These are phyloP conservation scores for Platismatia glauca DNA, from an alignment of 495 filamentous ascomycete genomes.

Conservation along the genomic window DNA sequence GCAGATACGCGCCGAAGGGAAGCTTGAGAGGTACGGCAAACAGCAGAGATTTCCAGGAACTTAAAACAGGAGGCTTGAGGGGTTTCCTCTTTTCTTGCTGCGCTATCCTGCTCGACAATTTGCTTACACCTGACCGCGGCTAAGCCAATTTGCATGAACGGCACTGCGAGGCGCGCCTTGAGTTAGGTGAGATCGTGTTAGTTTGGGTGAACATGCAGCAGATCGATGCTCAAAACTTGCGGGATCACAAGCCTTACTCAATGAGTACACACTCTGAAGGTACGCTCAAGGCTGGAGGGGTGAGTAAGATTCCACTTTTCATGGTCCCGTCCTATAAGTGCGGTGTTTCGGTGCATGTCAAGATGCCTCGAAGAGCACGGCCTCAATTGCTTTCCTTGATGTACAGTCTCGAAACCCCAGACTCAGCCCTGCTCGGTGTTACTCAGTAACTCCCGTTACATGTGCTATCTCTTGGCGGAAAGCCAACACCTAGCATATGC, in stretches of 20 bases:
- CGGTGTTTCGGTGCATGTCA: neutral
- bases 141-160: neutral
- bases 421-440: neutral
- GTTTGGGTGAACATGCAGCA: neutral
- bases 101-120: neutral
- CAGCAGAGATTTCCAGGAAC: neutral
- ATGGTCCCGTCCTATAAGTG: neutral
- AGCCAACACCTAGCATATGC: neutral
- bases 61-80: neutral
- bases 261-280: too few relatives aligned
- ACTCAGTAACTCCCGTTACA: neutral
- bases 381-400: too few relatives aligned
- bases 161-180: neutral
- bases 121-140: neutral
- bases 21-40: neutral
- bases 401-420: neutral
- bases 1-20: neutral
- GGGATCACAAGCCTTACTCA: too few relatives aligned
- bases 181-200: neutral
- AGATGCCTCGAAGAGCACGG: neutral
- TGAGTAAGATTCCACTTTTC: neutral
- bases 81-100: neutral
- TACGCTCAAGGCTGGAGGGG: neutral
- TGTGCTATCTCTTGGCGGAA: neutral
- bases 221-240: too few relatives aligned